A percentile compares a stretch with the other conserved stretches of the same genome.
Conservation (phyloP, 2,329 filamentous ascomycete species). For the Cladosporium sp. region DNA sequence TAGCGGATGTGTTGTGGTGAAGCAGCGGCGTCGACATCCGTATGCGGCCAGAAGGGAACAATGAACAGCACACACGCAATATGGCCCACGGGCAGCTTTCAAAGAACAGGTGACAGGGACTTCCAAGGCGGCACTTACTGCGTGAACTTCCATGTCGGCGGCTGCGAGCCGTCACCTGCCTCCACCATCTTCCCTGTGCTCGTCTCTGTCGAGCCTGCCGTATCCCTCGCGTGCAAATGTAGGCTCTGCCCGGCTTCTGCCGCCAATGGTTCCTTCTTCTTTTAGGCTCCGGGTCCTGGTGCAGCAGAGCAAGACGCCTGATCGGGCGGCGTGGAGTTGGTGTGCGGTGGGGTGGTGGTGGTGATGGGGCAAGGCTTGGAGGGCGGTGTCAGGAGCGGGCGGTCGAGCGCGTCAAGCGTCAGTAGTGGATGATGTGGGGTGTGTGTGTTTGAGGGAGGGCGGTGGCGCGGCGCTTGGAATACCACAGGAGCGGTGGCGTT, state of each 20-base stretch:
- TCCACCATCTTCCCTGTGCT: conserved; percentile 78
- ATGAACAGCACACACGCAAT: conserved; percentile 17
- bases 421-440: background rate
- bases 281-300: background rate
- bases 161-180: conserved; percentile 73
- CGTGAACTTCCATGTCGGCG: conserved; percentile 99
- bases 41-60: conserved; percentile 19
- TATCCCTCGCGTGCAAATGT: conserved; percentile 19
- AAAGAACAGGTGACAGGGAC: conserved; percentile 9
- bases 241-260: conserved; percentile 18
- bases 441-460: background rate
- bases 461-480: conserved; percentile 1
- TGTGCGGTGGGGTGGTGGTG: background rate
- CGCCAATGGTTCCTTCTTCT: conserved; percentile 20
- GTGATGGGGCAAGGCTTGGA: conserved; percentile 3
- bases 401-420: conserved; percentile 11
- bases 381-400: conserved; percentile 21
- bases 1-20: conserved; percentile 3
- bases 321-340: background rate
- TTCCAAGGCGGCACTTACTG: conserved; percentile 66
- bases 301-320: conserved; percentile 11
- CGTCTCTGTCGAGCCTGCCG: conserved; percentile 20
- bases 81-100: conserved; percentile 2
- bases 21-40: conserved; percentile 1
- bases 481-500: conserved; percentile 1